Percentiles rank a stretch among this genome's conserved stretches.
These are phyloP conservation scores for Quercus lobata DNA, from an alignment of 331 rosid species.

Conservation along the genomic window DNA sequence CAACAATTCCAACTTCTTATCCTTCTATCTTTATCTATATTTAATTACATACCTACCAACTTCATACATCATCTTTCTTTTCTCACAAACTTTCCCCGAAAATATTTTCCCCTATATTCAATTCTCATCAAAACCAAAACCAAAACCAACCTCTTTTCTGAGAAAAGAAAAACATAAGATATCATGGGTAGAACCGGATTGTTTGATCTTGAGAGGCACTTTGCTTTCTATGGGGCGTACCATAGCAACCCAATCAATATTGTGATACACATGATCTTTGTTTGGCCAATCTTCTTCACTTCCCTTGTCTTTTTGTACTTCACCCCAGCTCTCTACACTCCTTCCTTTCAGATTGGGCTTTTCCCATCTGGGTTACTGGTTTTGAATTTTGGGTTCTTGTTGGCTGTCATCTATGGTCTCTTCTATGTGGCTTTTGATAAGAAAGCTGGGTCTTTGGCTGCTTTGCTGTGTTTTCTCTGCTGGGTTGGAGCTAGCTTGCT, in stretches of 20 bases:
- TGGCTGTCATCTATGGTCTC: slow-evolving; percentile 45
- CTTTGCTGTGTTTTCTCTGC: slow-evolving; percentile 54
- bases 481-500: slow-evolving; percentile 62
- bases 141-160: no score
- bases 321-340: slow-evolving; percentile 52
- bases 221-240: slow-evolving; percentile 85
- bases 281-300: slow-evolving; percentile 80
- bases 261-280: slow-evolving; percentile 55
- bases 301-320: slow-evolving; percentile 47
- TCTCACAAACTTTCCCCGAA: no score
- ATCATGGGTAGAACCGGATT: slow-evolving; percentile 41
- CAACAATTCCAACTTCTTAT: no score
- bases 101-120: no score
- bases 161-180: no score
- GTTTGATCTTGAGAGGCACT: slow-evolving; percentile 73
- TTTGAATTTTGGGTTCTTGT: slow-evolving; percentile 58
- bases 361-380: slow-evolving; percentile 33
- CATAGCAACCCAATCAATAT: slow-evolving; percentile 76
- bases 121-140: no score
- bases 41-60: no score
- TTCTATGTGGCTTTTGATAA: slow-evolving; percentile 54
- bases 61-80: no score
- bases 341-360: slow-evolving; percentile 12
- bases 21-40: no score
- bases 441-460: slow-evolving; percentile 77